These are phyloP conservation scores for Thymus quinquecostatus DNA, from an alignment of 257 asterid species.

Conservation along the genomic window DNA sequence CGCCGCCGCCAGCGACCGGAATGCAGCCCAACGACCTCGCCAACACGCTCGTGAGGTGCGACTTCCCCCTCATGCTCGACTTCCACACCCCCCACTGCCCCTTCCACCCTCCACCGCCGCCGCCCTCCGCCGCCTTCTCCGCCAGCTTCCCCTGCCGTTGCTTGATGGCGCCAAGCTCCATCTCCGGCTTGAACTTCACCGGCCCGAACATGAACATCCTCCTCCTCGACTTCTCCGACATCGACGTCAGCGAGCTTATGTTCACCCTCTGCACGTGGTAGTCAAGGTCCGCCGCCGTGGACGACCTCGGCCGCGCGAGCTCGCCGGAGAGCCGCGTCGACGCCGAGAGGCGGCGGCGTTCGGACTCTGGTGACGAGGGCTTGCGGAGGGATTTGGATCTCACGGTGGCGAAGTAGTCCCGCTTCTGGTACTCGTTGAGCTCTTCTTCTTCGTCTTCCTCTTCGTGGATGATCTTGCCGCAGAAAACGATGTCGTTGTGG, in stretches of 20 bases:
- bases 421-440: constrained; percentile 44
- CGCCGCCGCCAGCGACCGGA: constrained; percentile 31
- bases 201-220: constrained; percentile 82
- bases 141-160: constrained; percentile 47
- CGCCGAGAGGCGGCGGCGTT: constrained; percentile 24
- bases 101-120: constrained; percentile 30
- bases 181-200: constrained; percentile 75
- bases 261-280: constrained; percentile 54
- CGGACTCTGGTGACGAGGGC: not conserved
- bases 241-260: constrained; percentile 63
- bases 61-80: constrained; percentile 38
- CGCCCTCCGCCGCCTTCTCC: constrained; percentile 9
- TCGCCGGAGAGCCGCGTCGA: constrained; percentile 22
- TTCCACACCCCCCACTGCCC: constrained; percentile 34
- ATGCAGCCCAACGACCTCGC: constrained; percentile 54
- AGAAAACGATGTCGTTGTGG: constrained; percentile 37
- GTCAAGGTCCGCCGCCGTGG: constrained; percentile 23
- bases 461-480: constrained; percentile 43
- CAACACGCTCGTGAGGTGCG: constrained; percentile 41
- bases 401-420: constrained; percentile 43
- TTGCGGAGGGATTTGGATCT: constrained; percentile 28
- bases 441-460: constrained; percentile 13
- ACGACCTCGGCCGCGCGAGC: constrained; percentile 10
- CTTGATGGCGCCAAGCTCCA: constrained; percentile 70
- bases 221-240: constrained; percentile 66